These are phyloP conservation scores for Davidsoniella eucalypti DNA, from an alignment of 2,329 filamentous ascomycete genomes.

Conservation along the genomic window DNA sequence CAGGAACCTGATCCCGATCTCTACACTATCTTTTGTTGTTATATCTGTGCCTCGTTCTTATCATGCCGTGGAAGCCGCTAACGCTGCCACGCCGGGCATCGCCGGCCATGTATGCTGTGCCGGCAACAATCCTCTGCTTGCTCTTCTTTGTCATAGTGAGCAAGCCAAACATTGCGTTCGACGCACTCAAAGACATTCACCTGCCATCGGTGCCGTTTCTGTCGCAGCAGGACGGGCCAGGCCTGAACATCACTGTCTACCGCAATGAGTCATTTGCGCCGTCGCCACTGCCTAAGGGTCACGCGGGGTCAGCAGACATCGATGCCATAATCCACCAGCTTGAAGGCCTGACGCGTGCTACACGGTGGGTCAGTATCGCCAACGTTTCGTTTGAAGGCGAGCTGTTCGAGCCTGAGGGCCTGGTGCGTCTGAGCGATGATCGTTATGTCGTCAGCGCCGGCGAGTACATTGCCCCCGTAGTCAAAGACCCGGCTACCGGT, in stretches of 20 bases:
- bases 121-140: constrained; percentile 5
- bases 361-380: constrained; percentile 26
- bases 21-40: neutral
- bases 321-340: constrained; percentile 24
- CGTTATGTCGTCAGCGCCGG: constrained; percentile 29
- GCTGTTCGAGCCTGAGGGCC: constrained; percentile 32
- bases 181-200: neutral
- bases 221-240: constrained; percentile 1
- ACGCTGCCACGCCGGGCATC: constrained; percentile 3
- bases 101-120: constrained; percentile 6
- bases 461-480: constrained; percentile 23
- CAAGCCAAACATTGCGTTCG: constrained; percentile 17
- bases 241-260: constrained; percentile 21
- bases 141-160: constrained; percentile 7
- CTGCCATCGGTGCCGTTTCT: constrained; percentile 1
- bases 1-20: neutral
- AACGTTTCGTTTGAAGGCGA: constrained; percentile 28
- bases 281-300: constrained; percentile 21
- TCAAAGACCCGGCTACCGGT: constrained; percentile 29
- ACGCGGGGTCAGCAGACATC: constrained; percentile 19
- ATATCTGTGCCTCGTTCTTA: neutral
- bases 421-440: constrained; percentile 26
- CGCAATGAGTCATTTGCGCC: constrained; percentile 20
- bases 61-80: constrained; percentile 11
- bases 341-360: constrained; percentile 22